Evolutionary conservation across 176 grass and related monocot genomes (phyloP), one percentile per base, ranked within the genome.

Genomic region (Melocanna baccifera): DNA sequence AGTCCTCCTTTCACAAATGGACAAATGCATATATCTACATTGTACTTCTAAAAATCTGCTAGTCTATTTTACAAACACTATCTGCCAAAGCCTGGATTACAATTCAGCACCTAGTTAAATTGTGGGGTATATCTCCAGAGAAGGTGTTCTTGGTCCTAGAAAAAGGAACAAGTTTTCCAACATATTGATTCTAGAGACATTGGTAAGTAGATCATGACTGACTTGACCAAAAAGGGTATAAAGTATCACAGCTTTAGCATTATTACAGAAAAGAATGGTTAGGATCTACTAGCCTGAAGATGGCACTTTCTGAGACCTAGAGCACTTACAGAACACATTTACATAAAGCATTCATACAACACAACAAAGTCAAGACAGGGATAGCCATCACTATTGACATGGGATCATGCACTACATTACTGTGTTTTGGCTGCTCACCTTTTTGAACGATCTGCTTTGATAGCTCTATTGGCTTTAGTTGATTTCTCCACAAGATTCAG

Each of bases 271-370:
- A 86, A 86, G 64, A 67, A 65, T 59, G 58, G 40, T 68, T 85
- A 74, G 28, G 47, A 90, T 90, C 71, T 66, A 82, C 56, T 13
- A 37, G 42, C 36, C 71, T 71, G 45, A 78, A 64, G 78, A 77
- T 82, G 20, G 42, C 72, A 90, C 78, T 77, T 77, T 82, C 28
- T 71, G 65, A 50, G 61, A 86, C 43, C 53, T 64, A 52, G 56
- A 78, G 72, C 78, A 90, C 66, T 86, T 66, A 37, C 43, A 77
- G 40, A 69, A 86, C 73, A 90, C 57, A 81, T 69, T 30, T 62
- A 76, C 51, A 81, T 69, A 85, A 81, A 85, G 41, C 79, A 88
- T 58, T 73, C 67, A 84, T 58, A 58, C 58, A 83, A 47, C 81
- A 57, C 19, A 56, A 79, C 46, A 79, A 72, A 84, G 81, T 73